Percentiles rank a stretch among this genome's conserved stretches.
These are phyloP conservation scores for Monosporascus sp. DNA, from an alignment of 2,329 filamentous ascomycete genomes.

Conservation along the genomic window DNA sequence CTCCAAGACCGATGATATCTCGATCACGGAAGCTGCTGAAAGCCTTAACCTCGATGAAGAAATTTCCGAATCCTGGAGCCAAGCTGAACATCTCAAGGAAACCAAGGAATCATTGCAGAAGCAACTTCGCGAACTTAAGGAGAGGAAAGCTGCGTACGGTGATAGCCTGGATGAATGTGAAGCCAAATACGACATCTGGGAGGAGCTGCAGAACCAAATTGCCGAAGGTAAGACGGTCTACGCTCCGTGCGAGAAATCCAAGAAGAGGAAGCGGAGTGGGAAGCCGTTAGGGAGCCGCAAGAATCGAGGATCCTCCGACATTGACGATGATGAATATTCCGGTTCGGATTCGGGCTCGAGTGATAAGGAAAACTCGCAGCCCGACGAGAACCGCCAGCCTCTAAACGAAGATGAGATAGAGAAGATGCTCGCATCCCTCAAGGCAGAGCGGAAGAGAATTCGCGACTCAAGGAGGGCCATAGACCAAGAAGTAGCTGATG, in stretches of 20 bases:
- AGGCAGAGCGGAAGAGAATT: constrained; percentile 22
- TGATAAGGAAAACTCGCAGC: constrained; percentile 22
- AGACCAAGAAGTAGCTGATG: constrained; percentile 30
- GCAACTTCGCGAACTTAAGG: constrained; percentile 21
- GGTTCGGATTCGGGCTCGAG: constrained; percentile 22
- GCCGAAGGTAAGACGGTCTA: constrained; percentile 34
- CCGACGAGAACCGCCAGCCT: constrained; percentile 20
- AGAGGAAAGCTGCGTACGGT: constrained; percentile 21
- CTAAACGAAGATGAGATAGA: constrained; percentile 39
- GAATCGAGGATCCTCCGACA: constrained; percentile 4
- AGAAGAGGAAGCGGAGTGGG: constrained; percentile 36
- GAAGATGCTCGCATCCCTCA: constrained; percentile 23
- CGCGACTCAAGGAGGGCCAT: constrained; percentile 21
- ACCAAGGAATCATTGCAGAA: constrained; percentile 1
- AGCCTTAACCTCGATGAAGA: constrained; percentile 32
- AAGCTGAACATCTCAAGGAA: constrained; percentile 19
- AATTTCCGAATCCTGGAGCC: constrained; percentile 29
- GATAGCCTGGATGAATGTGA: constrained; percentile 39
- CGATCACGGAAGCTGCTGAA: constrained; percentile 29
- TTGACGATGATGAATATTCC: constrained; percentile 18
- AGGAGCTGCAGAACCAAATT: constrained; percentile 23
- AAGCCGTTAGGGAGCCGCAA: constrained; percentile 11
- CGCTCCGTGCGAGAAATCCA: constrained; percentile 19
- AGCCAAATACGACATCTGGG: constrained; percentile 23
- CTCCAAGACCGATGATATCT: constrained; percentile 49